phyloP scores from a whole-genome alignment of 2,329 filamentous ascomycete genomes.

The Pestalotiopsis sp. region DNA sequence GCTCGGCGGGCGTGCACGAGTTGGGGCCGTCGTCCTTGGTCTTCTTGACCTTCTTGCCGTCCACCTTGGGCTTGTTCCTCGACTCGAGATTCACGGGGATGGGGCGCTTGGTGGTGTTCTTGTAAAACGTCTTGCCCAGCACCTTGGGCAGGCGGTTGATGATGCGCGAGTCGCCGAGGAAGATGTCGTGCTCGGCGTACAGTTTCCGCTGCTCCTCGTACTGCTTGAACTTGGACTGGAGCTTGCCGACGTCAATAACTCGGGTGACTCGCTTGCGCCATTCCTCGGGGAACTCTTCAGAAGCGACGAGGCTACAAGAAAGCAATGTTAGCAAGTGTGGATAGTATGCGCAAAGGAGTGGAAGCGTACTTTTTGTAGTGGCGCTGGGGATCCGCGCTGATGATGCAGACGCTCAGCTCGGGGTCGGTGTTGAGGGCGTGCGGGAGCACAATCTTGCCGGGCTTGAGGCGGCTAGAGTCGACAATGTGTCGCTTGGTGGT shows the following conservation, averaged over 20 bases:
- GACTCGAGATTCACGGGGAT: conserved; percentile 76
- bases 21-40: conserved; percentile 49
- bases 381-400: conserved; percentile 72
- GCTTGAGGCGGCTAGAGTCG: conserved; percentile 81
- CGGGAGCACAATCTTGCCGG: conserved; percentile 78
- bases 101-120: conserved; percentile 79
- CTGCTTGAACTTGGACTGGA: conserved; percentile 80
- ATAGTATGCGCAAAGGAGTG: background rate
- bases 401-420: conserved; percentile 69
- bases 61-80: conserved; percentile 58
- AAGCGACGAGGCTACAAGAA: conserved; percentile 70
- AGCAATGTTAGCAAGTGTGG: background rate
- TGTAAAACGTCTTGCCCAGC: conserved; percentile 93
- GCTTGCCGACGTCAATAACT: conserved; percentile 81
- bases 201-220: conserved; percentile 89
- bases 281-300: conserved; percentile 69
- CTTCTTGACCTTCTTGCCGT: conserved; percentile 60
- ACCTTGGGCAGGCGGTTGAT: conserved; percentile 71
- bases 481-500: conserved; percentile 68
- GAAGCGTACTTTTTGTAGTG: conserved; percentile 66
- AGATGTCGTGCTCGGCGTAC: conserved; percentile 84
- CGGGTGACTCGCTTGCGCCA: conserved; percentile 71
- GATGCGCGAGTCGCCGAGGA: conserved; percentile 90
- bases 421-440: conserved; percentile 71
- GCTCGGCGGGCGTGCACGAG: conserved; percentile 61